Evolutionary conservation across 805 yeast genomes (phyloP), one percentile per base, ranked within the genome.

Genomic region (Candida suzukii): DNA sequence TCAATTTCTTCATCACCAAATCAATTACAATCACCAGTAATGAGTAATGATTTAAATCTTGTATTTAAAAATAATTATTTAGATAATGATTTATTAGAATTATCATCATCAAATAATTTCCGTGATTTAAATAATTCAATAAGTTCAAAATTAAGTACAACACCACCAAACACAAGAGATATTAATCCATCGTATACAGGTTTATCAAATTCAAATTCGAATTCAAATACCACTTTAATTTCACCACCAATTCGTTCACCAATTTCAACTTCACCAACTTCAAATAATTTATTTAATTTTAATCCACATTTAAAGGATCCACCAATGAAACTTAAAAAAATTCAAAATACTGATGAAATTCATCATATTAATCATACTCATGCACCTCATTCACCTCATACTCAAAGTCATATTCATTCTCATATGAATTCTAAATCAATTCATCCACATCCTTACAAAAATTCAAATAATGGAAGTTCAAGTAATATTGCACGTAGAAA

Each of bases 391-490:
- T 21, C 27, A 25, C 28, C 47, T 9, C 38, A 35, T 35, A 26
- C 27, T 26, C 38, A 26, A 17, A 26, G 42, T 30, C 45, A 48
- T 32, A 41, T 40, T 25, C 44, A 41, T 32, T 29, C 34, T 27
- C 45, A 44, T n/a, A 41, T 45, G 20, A 48, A 48, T 32, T 43
- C 54, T 7, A 49, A 45, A 24, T 34, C 44, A 18, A 43, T 40
- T n/a, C 58, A 52, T 41, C 56, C 51, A 13, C 58, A 56, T 39
- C 58, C 58, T 2, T 53, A 53, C 13, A 31, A 18, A 19, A 31
- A 17, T 31, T 4, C 22, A 5, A 18, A 12, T 10, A 31, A 31
- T 18, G 19, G 24, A 4, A 18, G n/a, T 12, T 31, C 35, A 7
- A 19, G 22, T 19, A n/a, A 13, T 12, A 7, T 31, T 4, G 3